A percentile compares a stretch with the other conserved stretches of the same genome.
Evolutionary conservation across 2,329 filamentous ascomycete genomes (phyloP).

Genomic region (Tolypocladium tropicale): DNA sequence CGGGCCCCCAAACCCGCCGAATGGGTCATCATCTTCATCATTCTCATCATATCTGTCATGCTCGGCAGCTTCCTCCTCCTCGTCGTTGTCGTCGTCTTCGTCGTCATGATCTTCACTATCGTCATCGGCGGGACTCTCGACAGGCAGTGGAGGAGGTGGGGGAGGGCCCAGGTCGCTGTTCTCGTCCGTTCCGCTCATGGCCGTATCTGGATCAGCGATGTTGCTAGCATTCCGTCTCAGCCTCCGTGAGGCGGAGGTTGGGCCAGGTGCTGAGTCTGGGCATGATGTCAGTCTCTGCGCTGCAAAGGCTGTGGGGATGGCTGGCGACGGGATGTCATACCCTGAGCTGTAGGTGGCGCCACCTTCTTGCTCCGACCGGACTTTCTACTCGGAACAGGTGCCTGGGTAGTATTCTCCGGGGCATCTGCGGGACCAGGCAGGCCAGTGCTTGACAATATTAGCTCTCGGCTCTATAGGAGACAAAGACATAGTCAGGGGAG

Average conservation of each 20-base stretch:
- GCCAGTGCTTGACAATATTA: slow-evolving; percentile 11
- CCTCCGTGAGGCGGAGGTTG: slow-evolving; percentile 30
- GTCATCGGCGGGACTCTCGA: slow-evolving; percentile 25
- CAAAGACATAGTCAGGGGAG: background rate
- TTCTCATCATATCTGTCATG: slow-evolving; percentile 48
- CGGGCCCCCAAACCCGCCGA: slow-evolving; percentile 58
- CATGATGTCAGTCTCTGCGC: slow-evolving; percentile 5
- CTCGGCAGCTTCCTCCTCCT: slow-evolving; percentile 28
- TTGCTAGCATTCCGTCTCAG: slow-evolving; percentile 44
- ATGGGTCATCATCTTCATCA: slow-evolving; percentile 53
- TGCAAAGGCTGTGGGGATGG: background rate
- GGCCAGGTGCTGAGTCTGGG: slow-evolving; percentile 21
- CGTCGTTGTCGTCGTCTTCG: too few relatives aligned
- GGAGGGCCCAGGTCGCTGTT: slow-evolving; percentile 29
- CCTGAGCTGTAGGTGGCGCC: slow-evolving; percentile 32
- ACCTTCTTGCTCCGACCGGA: slow-evolving; percentile 61
- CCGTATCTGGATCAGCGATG: slow-evolving; percentile 50
- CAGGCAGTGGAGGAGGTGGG: slow-evolving; percentile 29
- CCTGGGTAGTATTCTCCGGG: slow-evolving; percentile 43
- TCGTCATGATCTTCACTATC: slow-evolving; percentile 22
- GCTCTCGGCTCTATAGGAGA: background rate
- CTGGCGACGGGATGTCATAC: slow-evolving; percentile 13
- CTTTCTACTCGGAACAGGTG: slow-evolving; percentile 61
- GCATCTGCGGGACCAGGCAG: slow-evolving; percentile 49
- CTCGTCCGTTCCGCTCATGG: slow-evolving; percentile 62